Evolutionary conservation across 164 flowering plant species (phyloP).

Genomic region (Buxus sempervirens): DNA sequence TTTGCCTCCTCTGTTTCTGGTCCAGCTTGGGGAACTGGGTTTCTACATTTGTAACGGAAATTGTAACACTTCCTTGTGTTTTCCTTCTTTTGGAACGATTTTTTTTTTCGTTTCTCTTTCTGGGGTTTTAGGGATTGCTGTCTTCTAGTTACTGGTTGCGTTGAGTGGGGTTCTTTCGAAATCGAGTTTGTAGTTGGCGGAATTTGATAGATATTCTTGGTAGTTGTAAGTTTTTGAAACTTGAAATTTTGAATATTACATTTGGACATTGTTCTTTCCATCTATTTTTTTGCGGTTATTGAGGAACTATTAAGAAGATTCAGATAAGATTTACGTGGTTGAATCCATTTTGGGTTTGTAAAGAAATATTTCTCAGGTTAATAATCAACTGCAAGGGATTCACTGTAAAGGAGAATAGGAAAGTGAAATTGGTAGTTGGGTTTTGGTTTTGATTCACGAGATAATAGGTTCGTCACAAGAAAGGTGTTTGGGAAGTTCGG

Average conservation of each 20-base stretch:
- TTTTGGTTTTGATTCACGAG: conserved; percentile 18
- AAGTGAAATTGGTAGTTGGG: conserved; percentile 17
- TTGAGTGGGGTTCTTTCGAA: conserved; percentile 13
- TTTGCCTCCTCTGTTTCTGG: neutral
- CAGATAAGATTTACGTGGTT: too few relatives aligned
- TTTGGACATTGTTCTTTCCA: too few relatives aligned
- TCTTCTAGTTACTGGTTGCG: conserved; percentile 1
- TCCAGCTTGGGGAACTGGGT: too few relatives aligned
- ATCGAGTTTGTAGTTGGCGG: neutral
- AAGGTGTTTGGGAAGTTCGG: conserved; percentile 17
- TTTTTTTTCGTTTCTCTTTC: neutral
- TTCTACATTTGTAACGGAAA: too few relatives aligned
- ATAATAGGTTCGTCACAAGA: conserved; percentile 23
- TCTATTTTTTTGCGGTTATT: too few relatives aligned
- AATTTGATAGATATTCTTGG: neutral
- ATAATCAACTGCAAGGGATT: neutral
- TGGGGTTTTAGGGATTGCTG: conserved; percentile 10
- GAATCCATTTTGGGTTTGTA: neutral
- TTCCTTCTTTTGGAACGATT: neutral
- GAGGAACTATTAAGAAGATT: too few relatives aligned
- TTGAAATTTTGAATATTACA: neutral
- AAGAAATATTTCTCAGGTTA: neutral
- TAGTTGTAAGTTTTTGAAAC: neutral
- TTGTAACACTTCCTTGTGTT: neutral
- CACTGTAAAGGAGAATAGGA: neutral